These are phyloP conservation scores for Blastocystis sp. DNA, from an alignment of 352 stramenopile genomes.

Conservation along the genomic window DNA sequence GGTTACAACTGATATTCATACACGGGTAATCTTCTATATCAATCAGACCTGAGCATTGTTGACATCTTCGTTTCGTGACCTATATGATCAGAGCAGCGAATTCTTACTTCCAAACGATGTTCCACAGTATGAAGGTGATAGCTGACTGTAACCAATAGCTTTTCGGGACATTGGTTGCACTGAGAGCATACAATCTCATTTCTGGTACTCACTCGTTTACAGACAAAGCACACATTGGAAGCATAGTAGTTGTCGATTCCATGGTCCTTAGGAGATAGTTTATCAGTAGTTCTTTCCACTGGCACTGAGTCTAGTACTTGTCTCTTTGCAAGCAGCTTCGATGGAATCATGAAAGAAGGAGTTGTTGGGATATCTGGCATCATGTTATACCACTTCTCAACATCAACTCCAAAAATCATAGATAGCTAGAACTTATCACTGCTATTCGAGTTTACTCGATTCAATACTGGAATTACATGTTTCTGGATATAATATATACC, in stretches of 20 bases:
- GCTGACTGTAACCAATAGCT: background rate
- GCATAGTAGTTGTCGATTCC: slow-evolving; percentile 29
- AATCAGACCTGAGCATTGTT: background rate
- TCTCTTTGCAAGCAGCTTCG: background rate
- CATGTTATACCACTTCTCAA: background rate
- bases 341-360: background rate
- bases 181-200: background rate
- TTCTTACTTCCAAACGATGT: background rate
- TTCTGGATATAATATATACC: slow-evolving; percentile 83
- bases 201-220: background rate
- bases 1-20: slow-evolving; percentile 2
- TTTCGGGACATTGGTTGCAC: background rate
- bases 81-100: background rate
- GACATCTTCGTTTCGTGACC: background rate
- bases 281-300: background rate
- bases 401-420: background rate
- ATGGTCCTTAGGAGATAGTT: background rate
- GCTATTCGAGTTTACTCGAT: background rate
- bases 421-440: background rate
- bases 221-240: slow-evolving; percentile 18
- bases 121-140: background rate
- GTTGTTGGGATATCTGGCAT: background rate
- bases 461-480: slow-evolving; percentile 68
- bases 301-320: background rate
- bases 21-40: slow-evolving; percentile 38